phyloP scores from a whole-genome alignment of 257 asterid genomes.

The Verbascum thapsus region DNA sequence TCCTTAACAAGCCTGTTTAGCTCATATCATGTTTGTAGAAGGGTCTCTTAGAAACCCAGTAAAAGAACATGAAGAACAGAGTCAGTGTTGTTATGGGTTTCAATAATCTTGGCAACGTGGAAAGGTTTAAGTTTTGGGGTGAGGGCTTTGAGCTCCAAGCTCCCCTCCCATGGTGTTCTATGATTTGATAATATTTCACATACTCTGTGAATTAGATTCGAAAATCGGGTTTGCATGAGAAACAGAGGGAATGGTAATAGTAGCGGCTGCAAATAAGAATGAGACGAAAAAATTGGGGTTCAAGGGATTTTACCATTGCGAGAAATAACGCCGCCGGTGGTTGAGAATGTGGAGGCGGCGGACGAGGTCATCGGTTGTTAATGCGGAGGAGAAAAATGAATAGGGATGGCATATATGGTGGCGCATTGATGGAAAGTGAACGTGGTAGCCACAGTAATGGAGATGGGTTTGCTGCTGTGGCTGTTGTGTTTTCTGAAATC shows the following conservation, averaged over 20 bases:
- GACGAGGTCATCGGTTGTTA: slow-evolving; percentile 40
- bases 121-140: slow-evolving; percentile 54
- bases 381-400: slow-evolving; percentile 18
- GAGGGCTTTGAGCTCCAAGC: slow-evolving; percentile 59
- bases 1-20: slow-evolving; percentile 70
- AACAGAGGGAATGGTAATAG: slow-evolving; percentile 36
- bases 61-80: slow-evolving; percentile 64
- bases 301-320: slow-evolving; percentile 70
- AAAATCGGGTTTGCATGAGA: slow-evolving; percentile 40
- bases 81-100: slow-evolving; percentile 45
- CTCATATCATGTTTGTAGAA: slow-evolving; percentile 76
- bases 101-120: slow-evolving; percentile 60
- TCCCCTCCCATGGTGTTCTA: slow-evolving; percentile 53
- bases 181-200: slow-evolving; percentile 57
- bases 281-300: slow-evolving; percentile 39
- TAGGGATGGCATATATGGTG: slow-evolving; percentile 37
- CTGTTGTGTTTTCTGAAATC: background rate
- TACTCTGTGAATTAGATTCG: slow-evolving; percentile 46
- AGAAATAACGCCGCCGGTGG: slow-evolving; percentile 38
- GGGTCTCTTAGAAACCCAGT: slow-evolving; percentile 78
- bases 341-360: slow-evolving; percentile 33
- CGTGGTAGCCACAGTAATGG: slow-evolving; percentile 41
- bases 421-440: slow-evolving; percentile 41
- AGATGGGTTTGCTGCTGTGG: background rate
- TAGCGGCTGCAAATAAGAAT: slow-evolving; percentile 20